These are phyloP conservation scores for Coemansia biformis DNA, from an alignment of 192 early-diverging fungal genomes.

Conservation along the genomic window DNA sequence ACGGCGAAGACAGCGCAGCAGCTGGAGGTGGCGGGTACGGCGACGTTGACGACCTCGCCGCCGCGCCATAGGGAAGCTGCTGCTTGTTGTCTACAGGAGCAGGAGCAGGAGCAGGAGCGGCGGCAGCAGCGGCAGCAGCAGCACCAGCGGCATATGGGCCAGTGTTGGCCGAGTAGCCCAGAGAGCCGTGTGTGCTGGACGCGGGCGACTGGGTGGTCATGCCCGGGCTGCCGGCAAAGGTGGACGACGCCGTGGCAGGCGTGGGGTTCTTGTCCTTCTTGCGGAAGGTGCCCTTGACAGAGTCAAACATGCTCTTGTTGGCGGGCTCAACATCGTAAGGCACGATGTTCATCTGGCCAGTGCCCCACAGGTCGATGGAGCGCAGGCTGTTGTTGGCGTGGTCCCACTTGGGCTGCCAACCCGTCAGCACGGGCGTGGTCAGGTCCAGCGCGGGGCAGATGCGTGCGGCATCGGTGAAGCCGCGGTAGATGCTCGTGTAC, in stretches of 20 bases:
- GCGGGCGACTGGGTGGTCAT: neutral
- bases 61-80: too few species aligned
- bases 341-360: slow-evolving; percentile 26
- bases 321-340: slow-evolving; percentile 25
- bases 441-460: slow-evolving; percentile 56
- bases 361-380: slow-evolving; percentile 33
- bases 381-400: slow-evolving; percentile 19
- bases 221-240: slow-evolving; percentile 12
- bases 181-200: neutral
- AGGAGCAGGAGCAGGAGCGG: too few species aligned
- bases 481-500: slow-evolving; percentile 60
- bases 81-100: too few species aligned
- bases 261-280: slow-evolving; percentile 42
- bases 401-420: slow-evolving; percentile 40
- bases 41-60: too few species aligned
- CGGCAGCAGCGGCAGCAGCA: neutral
- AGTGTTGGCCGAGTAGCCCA: too few species aligned
- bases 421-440: slow-evolving; percentile 28
- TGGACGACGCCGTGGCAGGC: slow-evolving; percentile 13
- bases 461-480: slow-evolving; percentile 54
- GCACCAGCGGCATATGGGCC: too few species aligned
- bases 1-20: too few species aligned
- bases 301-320: slow-evolving; percentile 26
- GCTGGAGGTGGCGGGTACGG: too few species aligned
- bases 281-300: slow-evolving; percentile 39